Conservation (phyloP, 768 basidiomycete species). For the Amylocystis lapponica region DNA sequence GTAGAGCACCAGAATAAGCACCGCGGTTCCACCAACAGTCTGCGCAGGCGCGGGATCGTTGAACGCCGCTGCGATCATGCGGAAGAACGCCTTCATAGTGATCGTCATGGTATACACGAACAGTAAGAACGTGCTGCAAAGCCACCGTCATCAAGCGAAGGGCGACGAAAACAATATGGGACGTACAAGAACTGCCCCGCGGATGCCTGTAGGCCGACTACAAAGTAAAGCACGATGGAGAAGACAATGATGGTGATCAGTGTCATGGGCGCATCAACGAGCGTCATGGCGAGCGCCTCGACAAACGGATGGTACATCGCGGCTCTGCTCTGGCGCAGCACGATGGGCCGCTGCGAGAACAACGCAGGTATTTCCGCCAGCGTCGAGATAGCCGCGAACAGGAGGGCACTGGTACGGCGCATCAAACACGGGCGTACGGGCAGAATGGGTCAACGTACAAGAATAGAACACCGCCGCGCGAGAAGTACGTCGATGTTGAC, state of each 20-base stretch:
- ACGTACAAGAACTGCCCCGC: conserved; percentile 64
- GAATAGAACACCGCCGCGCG: conserved; percentile 75
- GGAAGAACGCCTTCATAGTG: conserved; percentile 74
- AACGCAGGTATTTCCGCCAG: conserved; percentile 60
- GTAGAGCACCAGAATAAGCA: conserved; percentile 52
- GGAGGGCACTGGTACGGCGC: conserved; percentile 36
- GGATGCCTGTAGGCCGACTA: conserved; percentile 49
- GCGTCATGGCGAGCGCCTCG: conserved; percentile 49
- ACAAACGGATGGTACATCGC: conserved; percentile 59
- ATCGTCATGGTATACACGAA: conserved; percentile 53
- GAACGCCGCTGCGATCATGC: conserved; percentile 57
- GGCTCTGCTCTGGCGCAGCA: conserved; percentile 49
- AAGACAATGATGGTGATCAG: conserved; percentile 41
- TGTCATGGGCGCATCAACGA: conserved; percentile 59
- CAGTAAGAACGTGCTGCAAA: conserved; percentile 48
- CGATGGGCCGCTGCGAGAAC: conserved; percentile 55
- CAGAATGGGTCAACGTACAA: conserved; percentile 40
- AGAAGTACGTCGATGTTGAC: conserved; percentile 58
- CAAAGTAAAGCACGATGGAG: conserved; percentile 51
- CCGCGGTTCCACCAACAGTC: conserved; percentile 45
- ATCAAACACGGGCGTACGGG: background rate
- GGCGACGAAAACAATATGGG: background rate
- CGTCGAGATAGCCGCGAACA: conserved; percentile 52
- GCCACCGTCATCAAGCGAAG: conserved; percentile 2
- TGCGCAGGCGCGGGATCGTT: conserved; percentile 56